Base-by-base conservation (phyloP, 805 yeast genomes). In the Saturnispora kantuleensis region DNA sequence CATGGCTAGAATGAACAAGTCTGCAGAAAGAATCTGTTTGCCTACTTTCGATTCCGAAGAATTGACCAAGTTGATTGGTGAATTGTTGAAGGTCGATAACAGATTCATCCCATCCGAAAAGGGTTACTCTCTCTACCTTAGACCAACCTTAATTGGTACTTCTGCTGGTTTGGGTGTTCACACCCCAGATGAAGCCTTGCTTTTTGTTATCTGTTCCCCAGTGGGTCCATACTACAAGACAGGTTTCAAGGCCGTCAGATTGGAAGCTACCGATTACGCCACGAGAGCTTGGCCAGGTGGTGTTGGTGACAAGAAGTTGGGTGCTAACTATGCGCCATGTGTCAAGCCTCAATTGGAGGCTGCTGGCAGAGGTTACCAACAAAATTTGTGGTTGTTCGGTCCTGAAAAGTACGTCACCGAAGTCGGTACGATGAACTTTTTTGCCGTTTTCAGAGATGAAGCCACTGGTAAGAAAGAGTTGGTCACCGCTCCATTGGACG, bases 211-310 rank as follows among this genome's bases (percentile, higher is more conserved):
- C 63, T 83, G 90, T 37, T 86, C 96, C 13, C 97, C 97, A 28
- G 97, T 90, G 29, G 97, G 97, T 41, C 97, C 97, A 21, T 93
- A 90, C 75, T 87, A 84, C 69, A 74, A 83, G 58, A 84, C 96
- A 15, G 97, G 97, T 15, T 90, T 90, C 79, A 88, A 89, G 68
- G 96, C 97, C 35, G 96, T 93, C 44, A 73, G 77, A 50, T 74
- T 93, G 52, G 96, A 90, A 69, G 97, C 97, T 53, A 89, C 96
- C 31, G 95, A 87, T 62, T 80, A 85, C 56, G 96, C 96, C 41
- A 89, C 89, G 31, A 84, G 98, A 71, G 97, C 98, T 29, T 90
- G 97, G 97, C 97, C 97, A 61, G 96, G 96, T 59, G 98, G 97
- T 65, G 88, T 80, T 56, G 98, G 98, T 67, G 84, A 90, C 77